Conservation (phyloP, 73 alveolate genomes). For the Uronychia binucleata region DNA sequence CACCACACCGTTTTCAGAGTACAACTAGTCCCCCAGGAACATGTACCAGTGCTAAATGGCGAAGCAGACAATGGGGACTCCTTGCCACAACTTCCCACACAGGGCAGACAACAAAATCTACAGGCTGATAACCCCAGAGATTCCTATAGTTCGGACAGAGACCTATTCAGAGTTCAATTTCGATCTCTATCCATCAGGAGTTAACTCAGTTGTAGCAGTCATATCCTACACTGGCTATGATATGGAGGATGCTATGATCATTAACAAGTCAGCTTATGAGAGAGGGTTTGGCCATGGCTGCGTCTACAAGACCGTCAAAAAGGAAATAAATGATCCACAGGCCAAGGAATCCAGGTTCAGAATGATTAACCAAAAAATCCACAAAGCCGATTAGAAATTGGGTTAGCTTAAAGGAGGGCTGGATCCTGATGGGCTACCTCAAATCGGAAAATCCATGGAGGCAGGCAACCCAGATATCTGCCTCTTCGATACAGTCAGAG, state of each 20-base stretch:
- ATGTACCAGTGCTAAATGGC: conserved; percentile 99
- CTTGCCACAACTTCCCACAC: conserved; percentile 96
- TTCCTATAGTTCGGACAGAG: conserved; percentile 92
- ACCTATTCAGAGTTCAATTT: conserved; percentile 89
- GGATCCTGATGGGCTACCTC: conserved; percentile 97
- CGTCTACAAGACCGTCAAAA: conserved; percentile 89
- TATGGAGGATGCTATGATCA: conserved; percentile 99
- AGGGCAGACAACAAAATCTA: conserved; percentile 95
- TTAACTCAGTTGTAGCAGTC: conserved; percentile 99
- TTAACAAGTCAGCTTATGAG: conserved; percentile 98
- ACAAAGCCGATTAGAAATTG: conserved; percentile 57
- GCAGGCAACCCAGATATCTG: conserved; percentile 90
- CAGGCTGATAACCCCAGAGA: conserved; percentile 89
- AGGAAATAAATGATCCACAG: conserved; percentile 63
- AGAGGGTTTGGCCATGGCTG: conserved; percentile 99
- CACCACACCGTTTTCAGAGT: conserved; percentile 97
- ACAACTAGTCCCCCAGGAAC: conserved; percentile 98
- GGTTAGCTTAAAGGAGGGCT: conserved; percentile 66
- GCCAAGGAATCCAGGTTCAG: conserved; percentile 53
- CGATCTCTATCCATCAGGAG: conserved; percentile 98
- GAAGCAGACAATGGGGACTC: conserved; percentile 99
- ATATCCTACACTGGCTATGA: conserved; percentile 99
- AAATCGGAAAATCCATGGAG: conserved; percentile 74
- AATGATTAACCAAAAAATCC: conserved; percentile 59
- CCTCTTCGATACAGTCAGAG: conserved; percentile 72